These are phyloP conservation scores for Boehmeria nivea DNA, from an alignment of 306 rosid species.

Conservation along the genomic window DNA sequence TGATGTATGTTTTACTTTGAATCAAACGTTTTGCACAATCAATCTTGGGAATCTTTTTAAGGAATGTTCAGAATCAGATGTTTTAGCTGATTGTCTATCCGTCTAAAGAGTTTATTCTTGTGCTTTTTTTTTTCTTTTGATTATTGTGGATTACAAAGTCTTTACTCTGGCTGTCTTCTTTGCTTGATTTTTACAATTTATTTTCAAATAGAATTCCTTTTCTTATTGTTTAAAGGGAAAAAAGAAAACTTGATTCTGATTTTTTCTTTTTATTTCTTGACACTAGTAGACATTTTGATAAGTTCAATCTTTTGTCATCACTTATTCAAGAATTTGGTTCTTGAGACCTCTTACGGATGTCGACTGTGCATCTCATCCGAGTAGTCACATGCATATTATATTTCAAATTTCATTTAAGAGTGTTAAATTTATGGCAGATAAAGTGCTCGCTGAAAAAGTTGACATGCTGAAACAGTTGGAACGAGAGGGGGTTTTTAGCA, in stretches of 20 bases:
- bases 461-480: conserved; percentile 44
- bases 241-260: too few relatives aligned
- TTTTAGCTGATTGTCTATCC: too few relatives aligned
- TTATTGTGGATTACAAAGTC: neutral
- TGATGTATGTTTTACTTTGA: neutral
- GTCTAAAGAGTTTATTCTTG: neutral
- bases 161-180: neutral
- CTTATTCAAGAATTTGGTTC: neutral
- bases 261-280: too few relatives aligned
- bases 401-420: conserved; percentile 21
- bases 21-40: too few relatives aligned
- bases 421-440: conserved; percentile 44
- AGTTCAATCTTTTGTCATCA: too few relatives aligned
- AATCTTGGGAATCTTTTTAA: too few relatives aligned
- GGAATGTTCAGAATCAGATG: too few relatives aligned
- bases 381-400: too few relatives aligned
- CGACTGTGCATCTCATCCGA: too few relatives aligned
- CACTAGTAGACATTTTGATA: neutral
- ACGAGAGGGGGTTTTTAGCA: conserved; percentile 31
- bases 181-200: neutral
- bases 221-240: neutral
- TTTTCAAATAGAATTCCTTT: neutral
- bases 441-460: conserved; percentile 58
- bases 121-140: neutral
- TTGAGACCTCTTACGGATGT: neutral